Conservation (phyloP, 2,329 filamentous ascomycete genomes). For the Huntiella savannae region DNA sequence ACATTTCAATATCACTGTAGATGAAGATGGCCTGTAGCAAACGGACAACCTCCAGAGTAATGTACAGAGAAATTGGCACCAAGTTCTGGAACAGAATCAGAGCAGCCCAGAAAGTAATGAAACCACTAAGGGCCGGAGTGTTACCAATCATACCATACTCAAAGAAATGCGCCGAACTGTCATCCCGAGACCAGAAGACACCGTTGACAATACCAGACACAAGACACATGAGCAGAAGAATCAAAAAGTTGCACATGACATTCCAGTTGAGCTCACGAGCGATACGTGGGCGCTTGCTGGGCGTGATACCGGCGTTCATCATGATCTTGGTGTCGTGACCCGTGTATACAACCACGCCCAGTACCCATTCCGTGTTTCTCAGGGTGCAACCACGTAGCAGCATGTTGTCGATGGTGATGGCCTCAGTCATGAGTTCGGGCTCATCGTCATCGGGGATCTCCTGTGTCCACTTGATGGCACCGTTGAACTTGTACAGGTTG, state of each 20-base stretch:
- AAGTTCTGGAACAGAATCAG: constrained; percentile 96
- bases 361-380: constrained; percentile 87
- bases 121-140: constrained; percentile 58
- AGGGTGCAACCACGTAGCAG: constrained; percentile 84
- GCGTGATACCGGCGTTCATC: constrained; percentile 92
- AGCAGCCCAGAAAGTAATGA: constrained; percentile 92
- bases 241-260: constrained; percentile 86
- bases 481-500: constrained; percentile 91
- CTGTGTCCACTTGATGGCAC: constrained; percentile 74
- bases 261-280: constrained; percentile 92
- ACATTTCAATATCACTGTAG: constrained; percentile 91
- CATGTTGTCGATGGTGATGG: constrained; percentile 87
- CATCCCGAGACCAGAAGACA: constrained; percentile 53
- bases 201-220: constrained; percentile 73
- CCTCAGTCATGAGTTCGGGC: constrained; percentile 66
- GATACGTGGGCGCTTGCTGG: constrained; percentile 80
- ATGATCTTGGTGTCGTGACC: constrained; percentile 97
- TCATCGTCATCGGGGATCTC: constrained; percentile 41
- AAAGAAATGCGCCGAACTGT: constrained; percentile 63
- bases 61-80: constrained; percentile 95
- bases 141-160: constrained; percentile 71
- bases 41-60: constrained; percentile 87
- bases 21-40: constrained; percentile 92
- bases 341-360: constrained; percentile 79
- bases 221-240: constrained; percentile 79